phyloP scores from a whole-genome alignment of 1,284 basidiomycete genomes.

The Microbotryum silenes-acaulis region DNA sequence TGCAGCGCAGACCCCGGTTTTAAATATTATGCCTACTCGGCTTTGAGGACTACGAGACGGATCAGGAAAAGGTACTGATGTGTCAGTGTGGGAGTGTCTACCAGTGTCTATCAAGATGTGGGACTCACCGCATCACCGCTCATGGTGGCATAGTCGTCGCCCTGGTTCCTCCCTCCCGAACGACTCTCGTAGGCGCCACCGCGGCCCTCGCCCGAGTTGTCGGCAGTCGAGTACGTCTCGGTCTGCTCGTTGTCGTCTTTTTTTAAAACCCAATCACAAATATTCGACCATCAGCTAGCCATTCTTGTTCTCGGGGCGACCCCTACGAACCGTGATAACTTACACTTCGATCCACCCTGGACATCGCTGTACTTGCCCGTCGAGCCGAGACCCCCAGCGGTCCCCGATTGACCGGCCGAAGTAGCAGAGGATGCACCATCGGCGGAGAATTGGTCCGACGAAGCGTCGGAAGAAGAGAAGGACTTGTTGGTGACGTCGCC shows the following conservation, averaged over 20 bases:
- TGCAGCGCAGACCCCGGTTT: too few species aligned
- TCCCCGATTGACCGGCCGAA: slow-evolving; percentile 1
- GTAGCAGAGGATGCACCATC: slow-evolving; percentile 14
- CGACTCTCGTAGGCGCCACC: not conserved
- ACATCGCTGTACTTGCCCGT: not conserved
- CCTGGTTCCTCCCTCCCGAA: not conserved
- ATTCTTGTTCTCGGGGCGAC: too few species aligned
- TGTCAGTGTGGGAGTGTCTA: too few species aligned
- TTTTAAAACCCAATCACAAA: too few species aligned
- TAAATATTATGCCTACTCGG: slow-evolving; percentile 6
- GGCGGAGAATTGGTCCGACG: slow-evolving; percentile 9
- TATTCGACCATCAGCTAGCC: too few species aligned
- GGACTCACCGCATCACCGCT: slow-evolving; percentile 1
- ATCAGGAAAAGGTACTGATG: too few species aligned
- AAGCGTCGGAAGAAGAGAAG: slow-evolving; percentile 1
- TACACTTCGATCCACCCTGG: not conserved
- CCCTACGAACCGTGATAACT: too few species aligned
- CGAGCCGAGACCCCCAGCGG: not conserved
- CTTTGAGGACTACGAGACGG: slow-evolving; percentile 17
- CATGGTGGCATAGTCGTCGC: not conserved
- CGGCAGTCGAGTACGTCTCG: too few species aligned
- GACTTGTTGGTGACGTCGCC: not conserved
- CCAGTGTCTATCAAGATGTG: not conserved
- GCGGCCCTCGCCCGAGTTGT: too few species aligned
- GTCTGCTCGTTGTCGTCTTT: too few species aligned